Conservation (phyloP, 768 basidiomycete genomes). For the Cyclocybe aegerita region DNA sequence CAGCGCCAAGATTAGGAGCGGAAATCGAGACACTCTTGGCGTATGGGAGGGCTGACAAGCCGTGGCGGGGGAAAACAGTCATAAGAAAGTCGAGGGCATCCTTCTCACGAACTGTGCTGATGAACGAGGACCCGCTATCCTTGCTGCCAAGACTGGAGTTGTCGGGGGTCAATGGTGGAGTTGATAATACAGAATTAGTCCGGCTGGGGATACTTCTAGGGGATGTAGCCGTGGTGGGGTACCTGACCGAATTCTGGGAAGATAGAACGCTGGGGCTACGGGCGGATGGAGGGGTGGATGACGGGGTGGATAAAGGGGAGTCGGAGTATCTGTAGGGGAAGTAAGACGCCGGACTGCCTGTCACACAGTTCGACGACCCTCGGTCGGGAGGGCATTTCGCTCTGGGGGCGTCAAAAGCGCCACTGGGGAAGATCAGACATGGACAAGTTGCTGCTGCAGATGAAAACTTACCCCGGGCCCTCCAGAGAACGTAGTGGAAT, state of each 20-base stretch:
- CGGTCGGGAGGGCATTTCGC: constrained; percentile 92
- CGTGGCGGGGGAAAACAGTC: constrained; percentile 74
- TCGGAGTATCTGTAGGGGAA: constrained; percentile 38
- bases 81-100: constrained; percentile 79
- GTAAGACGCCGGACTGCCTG: constrained; percentile 80
- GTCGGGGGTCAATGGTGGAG: constrained; percentile 82
- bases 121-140: constrained; percentile 31
- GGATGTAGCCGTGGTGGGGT: constrained; percentile 23
- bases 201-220: constrained; percentile 45
- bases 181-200: constrained; percentile 48
- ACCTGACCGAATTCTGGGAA: constrained; percentile 12
- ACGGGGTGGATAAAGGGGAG: constrained; percentile 38
- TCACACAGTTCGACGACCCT: constrained; percentile 96
- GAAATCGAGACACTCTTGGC: constrained; percentile 76
- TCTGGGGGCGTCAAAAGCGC: constrained; percentile 92
- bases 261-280: constrained; percentile 15
- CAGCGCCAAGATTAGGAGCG: constrained; percentile 62
- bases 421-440: constrained; percentile 48
- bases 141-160: constrained; percentile 47
- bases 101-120: constrained; percentile 46
- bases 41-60: constrained; percentile 64
- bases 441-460: constrained; percentile 1
- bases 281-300: constrained; percentile 19
- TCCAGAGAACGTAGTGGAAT: constrained; percentile 92
- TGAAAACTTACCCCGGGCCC: constrained; percentile 73